Evolutionary conservation across 495 filamentous ascomycete genomes (phyloP).

Genomic region (Apodospora peruviana): DNA sequence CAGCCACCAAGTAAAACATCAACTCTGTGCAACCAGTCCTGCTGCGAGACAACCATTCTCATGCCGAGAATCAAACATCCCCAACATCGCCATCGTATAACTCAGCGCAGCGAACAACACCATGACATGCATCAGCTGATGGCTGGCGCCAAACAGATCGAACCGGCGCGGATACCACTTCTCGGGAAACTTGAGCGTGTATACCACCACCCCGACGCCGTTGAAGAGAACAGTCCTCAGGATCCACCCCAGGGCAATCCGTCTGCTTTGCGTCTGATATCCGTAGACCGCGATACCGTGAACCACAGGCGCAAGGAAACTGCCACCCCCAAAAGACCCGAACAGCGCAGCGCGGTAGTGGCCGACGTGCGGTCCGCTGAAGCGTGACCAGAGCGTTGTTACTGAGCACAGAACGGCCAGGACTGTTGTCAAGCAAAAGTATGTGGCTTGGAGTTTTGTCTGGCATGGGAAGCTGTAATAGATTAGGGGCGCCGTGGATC

Average conservation of each 20-base stretch:
- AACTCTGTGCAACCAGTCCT: no score
- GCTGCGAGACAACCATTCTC: no score
- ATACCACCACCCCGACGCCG: constrained; percentile 32
- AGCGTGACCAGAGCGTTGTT: constrained; percentile 15
- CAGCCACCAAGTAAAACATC: not conserved
- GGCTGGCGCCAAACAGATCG: constrained; percentile 45
- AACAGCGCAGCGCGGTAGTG: constrained; percentile 34
- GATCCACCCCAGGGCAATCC: constrained; percentile 42
- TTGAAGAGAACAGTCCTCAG: constrained; percentile 33
- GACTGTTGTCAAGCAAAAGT: constrained; percentile 32
- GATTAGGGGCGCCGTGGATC: constrained; percentile 44
- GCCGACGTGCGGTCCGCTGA: constrained; percentile 32
- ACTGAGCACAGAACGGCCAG: constrained; percentile 26
- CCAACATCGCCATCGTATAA: constrained; percentile 38
- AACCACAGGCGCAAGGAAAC: constrained; percentile 33
- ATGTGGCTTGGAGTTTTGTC: constrained; percentile 23
- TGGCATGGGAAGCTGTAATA: constrained; percentile 47
- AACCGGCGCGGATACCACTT: constrained; percentile 38
- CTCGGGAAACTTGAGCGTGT: constrained; percentile 48
- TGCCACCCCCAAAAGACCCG: constrained; percentile 35
- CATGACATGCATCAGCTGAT: constrained; percentile 48
- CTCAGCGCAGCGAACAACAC: constrained; percentile 41
- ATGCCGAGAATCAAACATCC: constrained; percentile 44
- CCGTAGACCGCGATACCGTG: constrained; percentile 38
- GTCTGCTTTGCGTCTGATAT: constrained; percentile 27